A percentile compares a stretch with the other conserved stretches of the same genome.
Evolutionary conservation across 495 filamentous ascomycete genomes (phyloP).

Genomic region (Aspergillus mulundensis): DNA sequence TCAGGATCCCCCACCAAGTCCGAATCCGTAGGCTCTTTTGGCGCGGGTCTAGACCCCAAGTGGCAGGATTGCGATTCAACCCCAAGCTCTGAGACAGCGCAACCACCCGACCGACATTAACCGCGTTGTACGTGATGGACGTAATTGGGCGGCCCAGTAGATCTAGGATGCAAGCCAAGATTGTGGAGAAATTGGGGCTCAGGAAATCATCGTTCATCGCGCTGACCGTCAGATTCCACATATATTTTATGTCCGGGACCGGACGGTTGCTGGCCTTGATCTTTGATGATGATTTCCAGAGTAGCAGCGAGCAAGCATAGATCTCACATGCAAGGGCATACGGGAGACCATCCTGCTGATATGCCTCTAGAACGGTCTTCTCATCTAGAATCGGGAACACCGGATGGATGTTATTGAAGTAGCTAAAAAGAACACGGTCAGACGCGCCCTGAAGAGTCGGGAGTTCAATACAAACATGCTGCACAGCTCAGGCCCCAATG

Average conservation of each 20-base stretch:
- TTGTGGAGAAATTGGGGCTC: slow-evolving; percentile 4
- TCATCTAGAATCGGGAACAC: slow-evolving; percentile 8
- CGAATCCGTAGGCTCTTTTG: slow-evolving; percentile 11
- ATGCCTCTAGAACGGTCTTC: slow-evolving; percentile 2
- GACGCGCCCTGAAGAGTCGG: background rate
- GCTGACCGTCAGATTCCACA: slow-evolving; percentile 11
- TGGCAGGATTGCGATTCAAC: slow-evolving; percentile 6
- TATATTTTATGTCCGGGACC: slow-evolving; percentile 4
- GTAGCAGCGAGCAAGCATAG: slow-evolving; percentile 2
- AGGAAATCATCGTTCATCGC: slow-evolving; percentile 10
- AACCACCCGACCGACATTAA: slow-evolving; percentile 7
- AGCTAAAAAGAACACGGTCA: background rate
- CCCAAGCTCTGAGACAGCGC: slow-evolving; percentile 5
- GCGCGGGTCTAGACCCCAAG: slow-evolving; percentile 5
- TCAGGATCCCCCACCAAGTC: slow-evolving; percentile 6
- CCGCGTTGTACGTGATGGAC: slow-evolving; percentile 8
- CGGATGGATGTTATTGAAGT: slow-evolving; percentile 8
- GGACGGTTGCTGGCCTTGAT: background rate
- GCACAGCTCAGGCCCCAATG: slow-evolving; percentile 4
- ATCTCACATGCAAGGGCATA: slow-evolving; percentile 6
- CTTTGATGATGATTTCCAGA: slow-evolving; percentile 1
- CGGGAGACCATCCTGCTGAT: slow-evolving; percentile 5
- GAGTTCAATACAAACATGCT: background rate
- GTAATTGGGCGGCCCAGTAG: slow-evolving; percentile 6
- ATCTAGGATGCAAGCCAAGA: slow-evolving; percentile 7